Evolutionary conservation across 139 green algal species (phyloP).

Genomic region (Asterochloris erici): DNA sequence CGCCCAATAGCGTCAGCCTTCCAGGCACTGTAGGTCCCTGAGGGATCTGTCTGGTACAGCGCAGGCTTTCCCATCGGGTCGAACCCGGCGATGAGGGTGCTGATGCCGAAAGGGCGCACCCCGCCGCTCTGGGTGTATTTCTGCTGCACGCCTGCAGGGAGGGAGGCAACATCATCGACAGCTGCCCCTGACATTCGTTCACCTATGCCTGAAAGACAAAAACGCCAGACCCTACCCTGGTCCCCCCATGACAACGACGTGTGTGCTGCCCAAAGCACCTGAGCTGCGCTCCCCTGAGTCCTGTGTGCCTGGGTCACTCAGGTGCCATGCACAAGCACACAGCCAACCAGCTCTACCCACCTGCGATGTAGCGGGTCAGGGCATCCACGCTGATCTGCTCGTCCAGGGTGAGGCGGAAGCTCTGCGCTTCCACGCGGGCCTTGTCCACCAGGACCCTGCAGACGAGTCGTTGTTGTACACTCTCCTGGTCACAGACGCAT

Average conservation of each 20-base stretch:
- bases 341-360: slow-evolving; percentile 21
- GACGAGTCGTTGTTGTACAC: too few relatives aligned
- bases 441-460: slow-evolving; percentile 88
- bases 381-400: slow-evolving; percentile 86
- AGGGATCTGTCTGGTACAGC: slow-evolving; percentile 97
- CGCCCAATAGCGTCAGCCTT: slow-evolving; percentile 96
- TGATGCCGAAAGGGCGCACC: slow-evolving; percentile 97
- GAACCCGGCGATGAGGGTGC: slow-evolving; percentile 92
- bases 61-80: slow-evolving; percentile 60
- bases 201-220: too few relatives aligned
- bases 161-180: too few relatives aligned
- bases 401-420: slow-evolving; percentile 81
- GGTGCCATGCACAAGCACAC: too few relatives aligned
- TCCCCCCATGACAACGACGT: not conserved
- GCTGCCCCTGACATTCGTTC: too few relatives aligned
- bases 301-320: too few relatives aligned
- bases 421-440: slow-evolving; percentile 88
- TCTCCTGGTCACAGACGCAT: too few relatives aligned
- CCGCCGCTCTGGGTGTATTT: slow-evolving; percentile 97
- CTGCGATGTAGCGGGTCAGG: slow-evolving; percentile 58
- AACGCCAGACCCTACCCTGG: too few relatives aligned
- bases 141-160: slow-evolving; percentile 78
- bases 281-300: not conserved
- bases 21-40: slow-evolving; percentile 93
- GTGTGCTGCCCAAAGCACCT: not conserved